Evolutionary conservation across 805 yeast genomes (phyloP).

Genomic region (Pichia nakasei): DNA sequence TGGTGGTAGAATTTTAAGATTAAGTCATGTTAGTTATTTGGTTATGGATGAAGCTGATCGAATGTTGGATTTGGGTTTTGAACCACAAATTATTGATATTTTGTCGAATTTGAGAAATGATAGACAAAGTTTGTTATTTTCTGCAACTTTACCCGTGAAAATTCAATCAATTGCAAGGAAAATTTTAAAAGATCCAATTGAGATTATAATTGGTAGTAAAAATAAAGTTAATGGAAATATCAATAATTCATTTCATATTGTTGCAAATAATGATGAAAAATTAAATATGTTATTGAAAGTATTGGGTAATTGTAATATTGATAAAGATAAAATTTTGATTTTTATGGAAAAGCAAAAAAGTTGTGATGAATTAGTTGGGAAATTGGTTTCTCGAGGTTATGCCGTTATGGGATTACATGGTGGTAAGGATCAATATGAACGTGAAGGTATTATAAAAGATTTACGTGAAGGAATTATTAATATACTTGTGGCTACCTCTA

Average conservation of each 20-base stretch:
- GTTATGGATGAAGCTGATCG: constrained; percentile 95
- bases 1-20: constrained; percentile 62
- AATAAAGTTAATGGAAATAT: constrained; percentile 78
- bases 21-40: constrained; percentile 66
- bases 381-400: constrained; percentile 44
- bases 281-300: constrained; percentile 45
- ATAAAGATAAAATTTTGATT: constrained; percentile 50
- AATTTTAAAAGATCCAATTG: constrained; percentile 55
- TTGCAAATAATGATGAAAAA: constrained; percentile 43
- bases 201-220: constrained; percentile 70
- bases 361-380: constrained; percentile 63
- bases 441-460: constrained; percentile 63
- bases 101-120: constrained; percentile 62
- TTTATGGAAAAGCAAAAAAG: constrained; percentile 85
- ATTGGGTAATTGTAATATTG: constrained; percentile 35
- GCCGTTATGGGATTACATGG: constrained; percentile 76
- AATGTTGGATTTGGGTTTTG: constrained; percentile 95
- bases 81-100: constrained; percentile 85
- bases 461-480: constrained; percentile 54
- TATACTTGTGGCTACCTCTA: constrained; percentile 82
- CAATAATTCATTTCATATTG: constrained; percentile 58
- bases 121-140: constrained; percentile 79
- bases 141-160: constrained; percentile 86
- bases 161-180: constrained; percentile 69
- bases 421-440: constrained; percentile 79